phyloP scores from a whole-genome alignment of 139 green algal genomes.

The Limnomonas spitsbergensis region DNA sequence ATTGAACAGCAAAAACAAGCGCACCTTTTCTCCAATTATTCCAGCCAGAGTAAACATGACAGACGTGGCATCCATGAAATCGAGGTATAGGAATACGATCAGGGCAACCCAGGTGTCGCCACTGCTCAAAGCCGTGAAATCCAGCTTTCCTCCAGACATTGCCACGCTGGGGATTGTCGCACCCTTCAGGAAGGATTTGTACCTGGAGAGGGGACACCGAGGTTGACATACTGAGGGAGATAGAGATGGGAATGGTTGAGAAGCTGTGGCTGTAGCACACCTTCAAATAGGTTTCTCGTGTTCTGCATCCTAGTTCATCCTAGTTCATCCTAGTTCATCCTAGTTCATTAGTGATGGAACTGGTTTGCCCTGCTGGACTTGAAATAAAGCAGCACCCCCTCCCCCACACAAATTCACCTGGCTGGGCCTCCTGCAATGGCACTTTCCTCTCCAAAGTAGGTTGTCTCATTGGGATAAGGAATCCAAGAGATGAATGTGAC shows the following conservation, averaged over 20 bases:
- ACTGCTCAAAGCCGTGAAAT: constrained; percentile 13
- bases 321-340: too few relatives aligned
- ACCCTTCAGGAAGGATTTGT: constrained; percentile 60
- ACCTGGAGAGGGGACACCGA: neutral
- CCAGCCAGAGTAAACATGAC: constrained; percentile 72
- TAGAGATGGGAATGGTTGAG: too few relatives aligned
- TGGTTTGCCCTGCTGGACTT: too few relatives aligned
- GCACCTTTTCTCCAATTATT: constrained; percentile 51
- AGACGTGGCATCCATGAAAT: constrained; percentile 76
- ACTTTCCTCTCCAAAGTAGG: constrained; percentile 50
- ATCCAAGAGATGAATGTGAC: constrained; percentile 84
- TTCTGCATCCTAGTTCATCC: too few relatives aligned
- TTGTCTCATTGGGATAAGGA: constrained; percentile 26
- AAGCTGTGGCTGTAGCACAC: too few relatives aligned
- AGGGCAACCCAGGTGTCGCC: constrained; percentile 19
- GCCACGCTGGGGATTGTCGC: constrained; percentile 36
- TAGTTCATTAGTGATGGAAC: too few relatives aligned
- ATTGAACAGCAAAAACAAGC: neutral
- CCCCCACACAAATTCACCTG: constrained; percentile 43
- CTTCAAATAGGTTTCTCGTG: too few relatives aligned
- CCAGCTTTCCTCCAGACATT: constrained; percentile 1
- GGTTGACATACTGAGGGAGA: too few relatives aligned
- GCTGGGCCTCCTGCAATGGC: neutral
- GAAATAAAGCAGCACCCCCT: too few relatives aligned
- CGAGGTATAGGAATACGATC: constrained; percentile 61